Evolutionary conservation across 2,329 filamentous ascomycete species (phyloP).

Genomic region (Aureobasidium sp.): DNA sequence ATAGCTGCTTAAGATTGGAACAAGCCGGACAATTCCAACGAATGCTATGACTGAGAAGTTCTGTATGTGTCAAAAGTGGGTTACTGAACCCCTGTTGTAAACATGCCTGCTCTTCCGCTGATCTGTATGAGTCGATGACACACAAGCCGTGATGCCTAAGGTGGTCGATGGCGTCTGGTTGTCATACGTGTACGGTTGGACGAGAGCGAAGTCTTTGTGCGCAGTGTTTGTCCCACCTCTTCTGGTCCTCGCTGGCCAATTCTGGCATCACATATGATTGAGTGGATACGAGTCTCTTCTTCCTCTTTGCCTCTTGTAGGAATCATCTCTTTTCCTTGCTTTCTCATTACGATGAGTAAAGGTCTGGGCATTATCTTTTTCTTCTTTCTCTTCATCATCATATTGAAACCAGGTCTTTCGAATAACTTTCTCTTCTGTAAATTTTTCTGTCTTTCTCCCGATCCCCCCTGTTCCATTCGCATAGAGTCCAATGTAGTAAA

Average conservation of each 20-base stretch:
- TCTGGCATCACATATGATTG: background rate
- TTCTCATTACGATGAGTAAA: background rate
- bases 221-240: background rate
- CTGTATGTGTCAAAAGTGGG: too few species aligned
- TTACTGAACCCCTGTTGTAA: background rate
- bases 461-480: background rate
- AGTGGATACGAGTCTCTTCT: background rate
- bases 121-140: too few species aligned
- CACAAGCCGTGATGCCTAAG: too few species aligned
- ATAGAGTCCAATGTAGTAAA: background rate
- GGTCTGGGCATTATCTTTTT: background rate
- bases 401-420: background rate
- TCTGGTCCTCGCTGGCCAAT: background rate
- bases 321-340: background rate
- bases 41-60: background rate
- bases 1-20: background rate
- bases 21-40: background rate
- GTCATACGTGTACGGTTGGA: background rate
- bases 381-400: background rate
- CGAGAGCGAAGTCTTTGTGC: background rate
- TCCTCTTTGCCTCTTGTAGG: background rate
- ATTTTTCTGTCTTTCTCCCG: slow-evolving; percentile 8
- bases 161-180: too few species aligned
- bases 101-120: background rate
- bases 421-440: slow-evolving; percentile 5